Conservation (phyloP, 2,329 filamentous ascomycete species). For the Lasiodiplodia gonubiensis region DNA sequence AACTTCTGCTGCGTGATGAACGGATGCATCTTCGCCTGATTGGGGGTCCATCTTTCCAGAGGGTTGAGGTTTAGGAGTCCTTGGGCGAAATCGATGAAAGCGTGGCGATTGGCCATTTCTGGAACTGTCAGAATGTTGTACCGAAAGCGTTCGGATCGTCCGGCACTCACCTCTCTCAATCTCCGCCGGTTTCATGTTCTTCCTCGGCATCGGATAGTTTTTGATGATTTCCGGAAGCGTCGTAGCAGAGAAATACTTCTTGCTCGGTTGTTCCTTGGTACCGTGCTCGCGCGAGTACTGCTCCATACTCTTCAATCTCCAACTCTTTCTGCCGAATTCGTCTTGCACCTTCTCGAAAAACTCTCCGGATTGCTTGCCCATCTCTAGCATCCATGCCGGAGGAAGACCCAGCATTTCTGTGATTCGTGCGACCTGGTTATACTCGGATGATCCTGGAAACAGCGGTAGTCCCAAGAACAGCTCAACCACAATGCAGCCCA, state of each 20-base stretch:
- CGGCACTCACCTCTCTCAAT: slow-evolving; percentile 82
- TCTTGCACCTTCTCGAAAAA: slow-evolving; percentile 95
- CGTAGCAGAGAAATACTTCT: slow-evolving; percentile 97
- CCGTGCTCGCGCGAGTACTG: slow-evolving; percentile 95
- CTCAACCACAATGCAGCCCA: slow-evolving; percentile 98
- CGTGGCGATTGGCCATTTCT: slow-evolving; percentile 99
- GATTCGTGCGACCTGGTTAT: slow-evolving; percentile 96
- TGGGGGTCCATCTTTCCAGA: slow-evolving; percentile 94
- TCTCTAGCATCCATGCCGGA: slow-evolving; percentile 98
- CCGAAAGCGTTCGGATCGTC: background rate
- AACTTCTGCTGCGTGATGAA: slow-evolving; percentile 99
- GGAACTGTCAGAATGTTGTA: slow-evolving; percentile 33
- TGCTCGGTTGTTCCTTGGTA: slow-evolving; percentile 98
- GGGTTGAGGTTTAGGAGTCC: slow-evolving; percentile 94
- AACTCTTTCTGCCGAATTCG: slow-evolving; percentile 89
- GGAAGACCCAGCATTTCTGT: slow-evolving; percentile 98
- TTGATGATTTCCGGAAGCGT: slow-evolving; percentile 97
- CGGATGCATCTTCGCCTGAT: slow-evolving; percentile 94
- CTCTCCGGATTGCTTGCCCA: slow-evolving; percentile 95
- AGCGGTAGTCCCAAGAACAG: slow-evolving; percentile 92
- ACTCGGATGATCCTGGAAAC: slow-evolving; percentile 97
- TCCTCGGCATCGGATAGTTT: slow-evolving; percentile 95
- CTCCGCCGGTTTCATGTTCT: slow-evolving; percentile 98
- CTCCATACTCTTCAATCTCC: slow-evolving; percentile 95
- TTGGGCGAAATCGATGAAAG: slow-evolving; percentile 97